Evolutionary conservation across 163 green algal species (phyloP).

Genomic region (Chloroidium sp.): DNA sequence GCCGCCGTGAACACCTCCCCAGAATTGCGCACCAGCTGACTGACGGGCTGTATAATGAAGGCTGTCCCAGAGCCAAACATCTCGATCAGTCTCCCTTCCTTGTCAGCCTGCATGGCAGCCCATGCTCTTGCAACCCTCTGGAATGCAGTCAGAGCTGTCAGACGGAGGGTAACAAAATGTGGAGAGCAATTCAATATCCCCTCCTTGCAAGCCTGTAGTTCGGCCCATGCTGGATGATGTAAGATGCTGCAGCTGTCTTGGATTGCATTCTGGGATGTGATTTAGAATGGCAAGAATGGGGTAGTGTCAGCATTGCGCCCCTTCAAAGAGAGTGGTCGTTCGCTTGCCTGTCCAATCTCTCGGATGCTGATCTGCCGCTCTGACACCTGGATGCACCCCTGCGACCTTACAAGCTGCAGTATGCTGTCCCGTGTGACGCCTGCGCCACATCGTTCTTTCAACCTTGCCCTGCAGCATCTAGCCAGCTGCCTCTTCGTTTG

Average conservation of each 20-base stretch:
- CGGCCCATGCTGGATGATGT: not conserved
- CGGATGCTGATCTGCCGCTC: conserved; percentile 45
- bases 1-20: conserved; percentile 11
- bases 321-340: not conserved
- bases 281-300: not conserved
- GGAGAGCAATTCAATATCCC: not conserved
- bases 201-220: too few relatives aligned
- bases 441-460: too few relatives aligned
- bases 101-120: conserved; percentile 15
- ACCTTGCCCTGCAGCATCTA: too few relatives aligned
- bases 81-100: conserved; percentile 44
- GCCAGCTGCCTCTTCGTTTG: too few relatives aligned
- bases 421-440: conserved; percentile 73
- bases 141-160: not conserved
- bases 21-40: conserved; percentile 22
- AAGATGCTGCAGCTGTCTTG: not conserved
- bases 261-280: not conserved
- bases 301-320: not conserved
- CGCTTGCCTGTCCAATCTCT: conserved; percentile 31
- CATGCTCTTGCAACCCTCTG: not conserved
- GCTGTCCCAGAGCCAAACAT: conserved; percentile 64
- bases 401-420: conserved; percentile 58
- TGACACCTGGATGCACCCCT: conserved; percentile 34
- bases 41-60: conserved; percentile 59
- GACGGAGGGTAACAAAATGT: not conserved